phyloP scores from a whole-genome alignment of 768 basidiomycete species.

The Podaxis sp. region DNA sequence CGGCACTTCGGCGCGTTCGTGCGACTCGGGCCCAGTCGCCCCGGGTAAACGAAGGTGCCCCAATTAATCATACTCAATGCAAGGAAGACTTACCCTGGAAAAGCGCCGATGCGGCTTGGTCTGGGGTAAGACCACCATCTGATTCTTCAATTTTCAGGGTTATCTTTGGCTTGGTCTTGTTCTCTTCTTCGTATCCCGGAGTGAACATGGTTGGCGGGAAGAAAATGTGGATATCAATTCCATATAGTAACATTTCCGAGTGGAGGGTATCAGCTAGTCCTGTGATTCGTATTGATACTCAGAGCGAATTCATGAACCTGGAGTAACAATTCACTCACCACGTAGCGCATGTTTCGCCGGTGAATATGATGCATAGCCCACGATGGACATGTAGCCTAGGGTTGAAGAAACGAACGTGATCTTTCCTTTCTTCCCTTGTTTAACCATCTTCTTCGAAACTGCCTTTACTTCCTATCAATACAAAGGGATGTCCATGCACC shows the following conservation, averaged over 20 bases:
- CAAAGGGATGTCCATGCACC: background rate
- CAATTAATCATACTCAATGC: background rate
- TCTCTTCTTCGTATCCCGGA: constrained; percentile 75
- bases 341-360: constrained; percentile 85
- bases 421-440: constrained; percentile 53
- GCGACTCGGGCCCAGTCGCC: background rate
- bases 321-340: constrained; percentile 42
- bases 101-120: constrained; percentile 57
- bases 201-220: constrained; percentile 81
- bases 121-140: constrained; percentile 63
- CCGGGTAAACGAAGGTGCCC: constrained; percentile 1
- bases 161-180: constrained; percentile 73
- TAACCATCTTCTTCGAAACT: constrained; percentile 66
- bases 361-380: constrained; percentile 78
- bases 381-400: constrained; percentile 69
- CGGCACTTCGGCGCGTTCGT: background rate
- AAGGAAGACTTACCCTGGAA: constrained; percentile 48
- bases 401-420: constrained; percentile 77
- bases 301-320: background rate
- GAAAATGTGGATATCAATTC: constrained; percentile 75
- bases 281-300: constrained; percentile 25
- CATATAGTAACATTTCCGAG: constrained; percentile 76
- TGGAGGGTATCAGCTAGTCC: constrained; percentile 83
- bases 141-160: constrained; percentile 70
- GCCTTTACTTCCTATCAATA: constrained; percentile 40